Evolutionary conservation across 495 filamentous ascomycete species (phyloP).

Genomic region (Talaromyces liani): DNA sequence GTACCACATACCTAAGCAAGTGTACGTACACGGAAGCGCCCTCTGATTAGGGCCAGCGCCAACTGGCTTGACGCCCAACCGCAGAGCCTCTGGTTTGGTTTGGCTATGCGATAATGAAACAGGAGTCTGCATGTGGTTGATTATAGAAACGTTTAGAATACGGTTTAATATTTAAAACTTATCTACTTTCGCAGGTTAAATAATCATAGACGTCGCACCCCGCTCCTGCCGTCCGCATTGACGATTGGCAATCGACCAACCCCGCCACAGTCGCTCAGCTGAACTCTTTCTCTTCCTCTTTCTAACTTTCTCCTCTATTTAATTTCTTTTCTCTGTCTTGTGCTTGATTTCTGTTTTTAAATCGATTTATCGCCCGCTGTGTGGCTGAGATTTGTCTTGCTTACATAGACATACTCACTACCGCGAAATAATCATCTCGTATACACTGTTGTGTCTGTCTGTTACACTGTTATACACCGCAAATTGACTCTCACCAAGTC

Average conservation of each 20-base stretch:
- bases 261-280: constrained; percentile 13
- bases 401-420: neutral
- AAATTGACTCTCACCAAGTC: too few species aligned
- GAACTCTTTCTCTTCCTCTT: constrained; percentile 3
- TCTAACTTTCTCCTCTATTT: constrained; percentile 8
- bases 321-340: constrained; percentile 3
- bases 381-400: neutral
- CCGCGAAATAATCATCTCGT: neutral
- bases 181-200: neutral
- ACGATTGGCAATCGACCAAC: neutral
- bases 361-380: neutral
- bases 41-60: neutral
- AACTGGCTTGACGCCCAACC: constrained; percentile 3
- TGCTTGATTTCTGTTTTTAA: neutral
- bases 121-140: neutral
- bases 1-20: neutral
- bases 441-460: neutral
- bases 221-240: constrained; percentile 7
- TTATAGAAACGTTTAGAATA: neutral
- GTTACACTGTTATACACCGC: neutral
- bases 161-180: neutral
- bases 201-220: neutral
- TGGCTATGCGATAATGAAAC: neutral
- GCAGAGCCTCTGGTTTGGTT: neutral
- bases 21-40: neutral